phyloP scores from a whole-genome alignment of 2,329 filamentous ascomycete genomes.

The Diaporthe capsici region DNA sequence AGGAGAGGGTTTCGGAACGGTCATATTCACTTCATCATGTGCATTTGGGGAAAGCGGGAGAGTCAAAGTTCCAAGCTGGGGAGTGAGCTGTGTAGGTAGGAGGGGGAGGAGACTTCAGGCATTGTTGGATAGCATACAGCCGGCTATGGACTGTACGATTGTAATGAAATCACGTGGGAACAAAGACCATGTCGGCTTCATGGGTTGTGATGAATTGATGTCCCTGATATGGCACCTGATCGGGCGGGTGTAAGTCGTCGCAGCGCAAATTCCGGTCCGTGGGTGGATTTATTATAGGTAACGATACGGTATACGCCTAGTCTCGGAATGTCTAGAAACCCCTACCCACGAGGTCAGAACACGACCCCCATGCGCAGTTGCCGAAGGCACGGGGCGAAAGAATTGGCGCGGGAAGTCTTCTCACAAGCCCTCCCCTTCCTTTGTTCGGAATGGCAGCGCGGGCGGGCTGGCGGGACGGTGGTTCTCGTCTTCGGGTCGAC shows the following conservation, averaged over 20 bases:
- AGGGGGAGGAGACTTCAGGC: neutral
- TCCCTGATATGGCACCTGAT: neutral
- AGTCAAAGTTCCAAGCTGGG: neutral
- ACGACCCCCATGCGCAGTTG: neutral
- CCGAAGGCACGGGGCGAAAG: neutral
- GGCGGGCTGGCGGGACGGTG: neutral
- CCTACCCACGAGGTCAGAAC: conserved; percentile 16
- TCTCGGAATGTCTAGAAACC: neutral
- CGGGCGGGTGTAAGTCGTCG: neutral
- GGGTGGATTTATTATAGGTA: neutral
- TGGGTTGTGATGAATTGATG: neutral
- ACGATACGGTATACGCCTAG: neutral
- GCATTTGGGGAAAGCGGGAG: conserved; percentile 6
- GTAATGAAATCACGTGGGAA: conserved; percentile 29
- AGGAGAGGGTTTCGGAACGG: neutral
- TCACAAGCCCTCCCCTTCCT: neutral
- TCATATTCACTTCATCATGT: conserved; percentile 14
- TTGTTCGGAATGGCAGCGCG: conserved; percentile 1
- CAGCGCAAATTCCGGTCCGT: neutral
- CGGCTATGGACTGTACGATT: conserved; percentile 26
- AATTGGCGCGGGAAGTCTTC: neutral
- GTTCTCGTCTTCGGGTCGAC: neutral
- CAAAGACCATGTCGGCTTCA: neutral
- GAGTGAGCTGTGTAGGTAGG: neutral
- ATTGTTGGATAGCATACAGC: conserved; percentile 21